Base-by-base conservation (phyloP, 202 grass and related monocot genomes). In the Schoenoplectus tabernaemontani region DNA sequence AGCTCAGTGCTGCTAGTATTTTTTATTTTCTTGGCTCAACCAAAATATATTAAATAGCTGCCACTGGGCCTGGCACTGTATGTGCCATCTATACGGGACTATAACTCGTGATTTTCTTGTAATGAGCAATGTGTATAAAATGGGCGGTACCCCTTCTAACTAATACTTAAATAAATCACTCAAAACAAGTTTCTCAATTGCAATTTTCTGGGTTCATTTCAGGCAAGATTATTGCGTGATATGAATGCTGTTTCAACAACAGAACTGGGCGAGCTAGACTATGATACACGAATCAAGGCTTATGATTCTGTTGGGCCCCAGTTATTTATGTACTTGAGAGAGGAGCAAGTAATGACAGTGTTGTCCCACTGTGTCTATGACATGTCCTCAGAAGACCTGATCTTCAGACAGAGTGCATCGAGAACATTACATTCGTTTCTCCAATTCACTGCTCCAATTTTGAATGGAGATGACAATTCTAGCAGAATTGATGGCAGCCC, bases 321-420 rank as follows among this genome's bases (percentile, higher is more conserved):
- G 24, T 66, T 93, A 46, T 97, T 97, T 84, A 9, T 62, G 75
- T 59, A 79, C 56, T 82, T 97, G 84, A 78, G 81, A 87, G 87
- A 89, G 54, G 91, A 94, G 79, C 89, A 94, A 83, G 85, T 88
- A 41, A 76, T 84, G 17, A 87, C 91, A 51, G 69, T 97, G 81
- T 66, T 97, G 78, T 94, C 89, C 73, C 95, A 94, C 24, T 97
- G 91, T 23, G 87, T 94, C 28, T 93, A 87, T 81, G 95, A 97
- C 77, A 97, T 97, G 95, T 88, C 87, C 66, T 90, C 91, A 24
- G 91, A 89, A 64, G 95, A 97, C 61, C 72, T 97, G 54, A 92
- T 94, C 87, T 90, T 97, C 30, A 88, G 95, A 33, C 91, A 93
- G 87, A 97, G 95, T 86, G 95, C 95, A 75, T 94, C 87, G 22